Conservation (phyloP, 2,329 filamentous ascomycete genomes). For the Coniochaeta ligniaria region DNA sequence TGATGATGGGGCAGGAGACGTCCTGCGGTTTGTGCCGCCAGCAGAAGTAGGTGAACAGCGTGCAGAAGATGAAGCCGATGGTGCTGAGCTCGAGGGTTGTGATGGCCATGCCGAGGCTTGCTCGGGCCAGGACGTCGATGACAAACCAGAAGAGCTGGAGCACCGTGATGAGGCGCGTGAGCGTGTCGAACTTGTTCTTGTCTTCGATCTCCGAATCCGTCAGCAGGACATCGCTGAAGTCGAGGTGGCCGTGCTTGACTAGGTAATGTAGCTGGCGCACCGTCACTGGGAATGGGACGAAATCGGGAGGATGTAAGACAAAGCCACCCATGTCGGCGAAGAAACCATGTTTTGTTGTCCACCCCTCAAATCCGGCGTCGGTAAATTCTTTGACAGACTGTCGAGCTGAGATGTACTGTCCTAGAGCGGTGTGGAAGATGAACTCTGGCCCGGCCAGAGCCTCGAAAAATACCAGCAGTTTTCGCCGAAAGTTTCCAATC, state of each 20-base stretch:
- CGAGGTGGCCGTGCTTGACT: constrained; percentile 8
- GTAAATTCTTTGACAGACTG: constrained; percentile 9
- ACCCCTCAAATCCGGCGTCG: constrained; percentile 10
- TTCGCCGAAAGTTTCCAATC: constrained; percentile 1
- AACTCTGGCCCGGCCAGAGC: constrained; percentile 12
- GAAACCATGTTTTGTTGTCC: constrained; percentile 17
- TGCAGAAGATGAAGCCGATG: background rate
- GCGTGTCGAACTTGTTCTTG: constrained; percentile 15
- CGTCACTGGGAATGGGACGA: constrained; percentile 14
- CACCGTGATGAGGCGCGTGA: constrained; percentile 12
- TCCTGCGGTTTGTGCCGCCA: background rate
- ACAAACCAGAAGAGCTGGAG: constrained; percentile 11
- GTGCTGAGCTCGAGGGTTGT: background rate
- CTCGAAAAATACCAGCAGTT: constrained; percentile 10
- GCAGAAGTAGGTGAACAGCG: background rate
- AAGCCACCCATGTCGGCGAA: constrained; percentile 21
- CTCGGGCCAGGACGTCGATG: background rate
- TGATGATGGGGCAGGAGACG: background rate
- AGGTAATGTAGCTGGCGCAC: constrained; percentile 13
- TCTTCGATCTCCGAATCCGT: constrained; percentile 13
- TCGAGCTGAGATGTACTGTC: constrained; percentile 14
- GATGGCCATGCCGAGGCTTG: background rate
- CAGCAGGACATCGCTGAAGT: constrained; percentile 6
- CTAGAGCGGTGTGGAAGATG: constrained; percentile 13
- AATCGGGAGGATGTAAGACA: constrained; percentile 9